Evolutionary conservation across 2,329 filamentous ascomycete species (phyloP).

Genomic region (Aspergillus pseudotamarii): DNA sequence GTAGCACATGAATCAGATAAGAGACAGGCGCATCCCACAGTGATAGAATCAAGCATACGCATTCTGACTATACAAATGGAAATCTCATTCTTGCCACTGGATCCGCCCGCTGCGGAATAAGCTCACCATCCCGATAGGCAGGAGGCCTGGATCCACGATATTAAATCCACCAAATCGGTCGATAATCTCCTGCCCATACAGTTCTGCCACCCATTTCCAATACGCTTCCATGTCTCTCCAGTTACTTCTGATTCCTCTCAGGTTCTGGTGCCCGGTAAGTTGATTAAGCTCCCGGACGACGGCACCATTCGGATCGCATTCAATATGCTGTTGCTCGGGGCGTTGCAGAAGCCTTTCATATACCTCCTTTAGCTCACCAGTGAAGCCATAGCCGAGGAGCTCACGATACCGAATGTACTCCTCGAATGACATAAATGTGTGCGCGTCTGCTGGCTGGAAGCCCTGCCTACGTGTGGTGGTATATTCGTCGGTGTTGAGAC

Average conservation of each 20-base stretch:
- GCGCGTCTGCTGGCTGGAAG: not conserved
- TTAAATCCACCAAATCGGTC: slow-evolving; percentile 17
- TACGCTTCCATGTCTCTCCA: slow-evolving; percentile 13
- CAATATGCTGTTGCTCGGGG: slow-evolving; percentile 8
- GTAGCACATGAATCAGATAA: no score
- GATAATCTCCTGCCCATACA: slow-evolving; percentile 17
- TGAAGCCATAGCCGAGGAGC: slow-evolving; percentile 10
- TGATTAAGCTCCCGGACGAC: not conserved
- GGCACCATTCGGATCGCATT: slow-evolving; percentile 1
- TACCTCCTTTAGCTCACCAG: slow-evolving; percentile 6
- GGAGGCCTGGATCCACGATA: slow-evolving; percentile 15
- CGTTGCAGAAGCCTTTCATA: slow-evolving; percentile 12
- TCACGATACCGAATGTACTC: slow-evolving; percentile 17
- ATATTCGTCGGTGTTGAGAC: not conserved
- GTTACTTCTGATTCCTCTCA: slow-evolving; percentile 1
- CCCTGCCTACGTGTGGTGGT: not conserved
- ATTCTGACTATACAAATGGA: no score
- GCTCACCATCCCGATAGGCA: slow-evolving; percentile 19
- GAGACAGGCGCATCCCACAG: no score
- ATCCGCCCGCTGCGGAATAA: slow-evolving; percentile 17
- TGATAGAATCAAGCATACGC: no score
- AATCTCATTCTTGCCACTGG: not conserved
- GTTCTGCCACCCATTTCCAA: slow-evolving; percentile 16
- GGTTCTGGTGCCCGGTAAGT: not conserved
- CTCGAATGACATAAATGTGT: slow-evolving; percentile 14